Conservation (phyloP, 108 stramenopile genomes). For the Nitzschia inconspicua region DNA sequence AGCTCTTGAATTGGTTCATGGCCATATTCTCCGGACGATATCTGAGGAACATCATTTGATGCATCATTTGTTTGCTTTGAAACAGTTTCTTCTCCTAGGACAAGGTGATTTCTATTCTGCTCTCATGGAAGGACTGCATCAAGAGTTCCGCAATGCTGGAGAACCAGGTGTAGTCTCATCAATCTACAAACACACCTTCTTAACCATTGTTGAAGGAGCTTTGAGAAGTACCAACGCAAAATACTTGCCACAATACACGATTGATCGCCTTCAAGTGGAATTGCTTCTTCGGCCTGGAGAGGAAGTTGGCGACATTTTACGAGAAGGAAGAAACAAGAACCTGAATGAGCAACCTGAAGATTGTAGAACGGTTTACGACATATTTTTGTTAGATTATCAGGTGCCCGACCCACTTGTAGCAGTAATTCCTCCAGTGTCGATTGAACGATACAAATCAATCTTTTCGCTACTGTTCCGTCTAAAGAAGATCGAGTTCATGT, state of each 20-base stretch:
- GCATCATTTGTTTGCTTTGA: slow-evolving; percentile 88
- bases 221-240: slow-evolving; percentile 87
- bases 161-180: slow-evolving; percentile 34
- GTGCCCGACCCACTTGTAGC: slow-evolving; percentile 85
- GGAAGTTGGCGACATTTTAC: neutral
- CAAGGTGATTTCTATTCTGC: slow-evolving; percentile 95
- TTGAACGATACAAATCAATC: slow-evolving; percentile 74
- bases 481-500: slow-evolving; percentile 90
- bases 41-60: slow-evolving; percentile 69
- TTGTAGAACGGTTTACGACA: slow-evolving; percentile 80
- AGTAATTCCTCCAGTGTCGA: slow-evolving; percentile 71
- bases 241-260: slow-evolving; percentile 60
- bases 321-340: neutral
- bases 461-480: slow-evolving; percentile 92
- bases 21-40: slow-evolving; percentile 72
- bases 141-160: slow-evolving; percentile 38
- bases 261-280: slow-evolving; percentile 75
- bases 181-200: slow-evolving; percentile 79
- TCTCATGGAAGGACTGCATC: slow-evolving; percentile 80
- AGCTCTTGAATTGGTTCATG: slow-evolving; percentile 57
- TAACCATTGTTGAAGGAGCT: slow-evolving; percentile 76
- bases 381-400: slow-evolving; percentile 88
- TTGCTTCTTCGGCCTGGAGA: slow-evolving; percentile 49
- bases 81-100: slow-evolving; percentile 92
- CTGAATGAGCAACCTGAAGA: slow-evolving; percentile 23